A percentile compares a stretch with the other conserved stretches of the same genome.
Evolutionary conservation across 108 stramenopile genomes (phyloP).

Genomic region (Cyclotella atomus): DNA sequence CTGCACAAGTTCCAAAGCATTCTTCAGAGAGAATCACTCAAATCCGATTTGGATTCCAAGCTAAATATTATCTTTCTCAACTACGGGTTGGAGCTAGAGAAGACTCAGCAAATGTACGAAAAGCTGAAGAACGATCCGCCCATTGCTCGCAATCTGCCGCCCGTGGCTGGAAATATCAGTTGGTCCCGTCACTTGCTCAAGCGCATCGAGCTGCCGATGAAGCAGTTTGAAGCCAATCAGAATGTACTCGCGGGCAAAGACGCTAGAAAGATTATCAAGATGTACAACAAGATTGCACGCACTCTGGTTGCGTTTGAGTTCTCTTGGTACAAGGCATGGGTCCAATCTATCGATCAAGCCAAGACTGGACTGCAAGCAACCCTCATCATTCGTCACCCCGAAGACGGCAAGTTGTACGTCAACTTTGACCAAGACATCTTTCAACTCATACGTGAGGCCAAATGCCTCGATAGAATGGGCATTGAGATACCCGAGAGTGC

Average conservation of each 20-base stretch:
- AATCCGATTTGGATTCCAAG: slow-evolving; percentile 86
- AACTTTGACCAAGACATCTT: slow-evolving; percentile 93
- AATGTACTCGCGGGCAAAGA: slow-evolving; percentile 88
- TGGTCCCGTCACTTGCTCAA: slow-evolving; percentile 90
- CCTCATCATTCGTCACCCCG: slow-evolving; percentile 91
- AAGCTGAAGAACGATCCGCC: slow-evolving; percentile 91
- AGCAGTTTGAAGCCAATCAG: slow-evolving; percentile 80
- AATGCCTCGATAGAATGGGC: slow-evolving; percentile 91
- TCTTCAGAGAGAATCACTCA: slow-evolving; percentile 87
- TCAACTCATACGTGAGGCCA: slow-evolving; percentile 92
- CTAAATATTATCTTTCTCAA: slow-evolving; percentile 92
- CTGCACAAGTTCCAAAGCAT: slow-evolving; percentile 87
- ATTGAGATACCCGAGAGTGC: slow-evolving; percentile 89
- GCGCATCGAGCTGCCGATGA: slow-evolving; percentile 94
- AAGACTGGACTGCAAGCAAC: slow-evolving; percentile 94
- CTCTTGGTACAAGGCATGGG: slow-evolving; percentile 94
- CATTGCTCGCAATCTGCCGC: slow-evolving; percentile 86
- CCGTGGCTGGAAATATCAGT: slow-evolving; percentile 90
- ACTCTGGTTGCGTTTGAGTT: slow-evolving; percentile 92
- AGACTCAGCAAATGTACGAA: slow-evolving; percentile 91
- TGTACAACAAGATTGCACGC: slow-evolving; percentile 93
- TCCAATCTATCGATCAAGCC: slow-evolving; percentile 85
- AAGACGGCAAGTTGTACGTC: slow-evolving; percentile 89
- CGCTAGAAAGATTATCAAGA: slow-evolving; percentile 89
- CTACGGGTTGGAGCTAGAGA: slow-evolving; percentile 92